Base-by-base conservation (phyloP, 1,284 basidiomycete species). In the Malassezia sp. region DNA sequence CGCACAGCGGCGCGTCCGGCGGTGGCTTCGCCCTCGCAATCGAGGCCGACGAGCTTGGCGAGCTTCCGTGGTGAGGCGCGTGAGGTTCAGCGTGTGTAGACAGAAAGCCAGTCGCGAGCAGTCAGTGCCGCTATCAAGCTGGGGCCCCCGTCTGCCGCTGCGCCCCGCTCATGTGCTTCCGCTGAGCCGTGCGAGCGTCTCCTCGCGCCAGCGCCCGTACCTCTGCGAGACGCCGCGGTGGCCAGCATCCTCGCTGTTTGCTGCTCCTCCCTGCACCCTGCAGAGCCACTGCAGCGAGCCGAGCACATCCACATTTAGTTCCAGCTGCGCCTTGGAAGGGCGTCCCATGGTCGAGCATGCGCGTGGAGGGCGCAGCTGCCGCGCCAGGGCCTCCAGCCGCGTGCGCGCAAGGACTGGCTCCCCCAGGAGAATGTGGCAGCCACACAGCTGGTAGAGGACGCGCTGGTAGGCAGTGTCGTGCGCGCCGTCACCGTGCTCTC, bases 271-370 rank as follows among this genome's bases (percentile, higher is more conserved):
- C 9, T 38, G 28, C 6, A 36, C 27, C 1, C 12, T 15, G 4
- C 24, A 38, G 17, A 49, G 26, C 47, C 41, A 43, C 10, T 38
- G 30, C 22, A 49, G 26, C 6, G 47, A 39, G 10, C 47, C 47
- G 28, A 50, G 48, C 4, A 50, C 48, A 9, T n/a, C 8, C 2
- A 17, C 23, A 21, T 50, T 41, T 8, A 50, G 34, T 14, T 36
- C 18, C 4, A 36, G 26, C 2, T n/a, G 10, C 2, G 26, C 32
- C 0, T 8, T 9, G 5, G 31, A 24, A 27, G 6, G 14, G 35
- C 5, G 30, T 31, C 2, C 17, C 26, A 7, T 28, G 10, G 3
- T 17, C 17, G n/a, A n/a, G 14, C 31, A 18, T 4, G 7, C 6
- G 12, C 35, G 35, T 15, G 22, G 31, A 1, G 48, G 48, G 1